phyloP scores from a whole-genome alignment of 495 filamentous ascomycete species.

The Acidomyces sp. region DNA sequence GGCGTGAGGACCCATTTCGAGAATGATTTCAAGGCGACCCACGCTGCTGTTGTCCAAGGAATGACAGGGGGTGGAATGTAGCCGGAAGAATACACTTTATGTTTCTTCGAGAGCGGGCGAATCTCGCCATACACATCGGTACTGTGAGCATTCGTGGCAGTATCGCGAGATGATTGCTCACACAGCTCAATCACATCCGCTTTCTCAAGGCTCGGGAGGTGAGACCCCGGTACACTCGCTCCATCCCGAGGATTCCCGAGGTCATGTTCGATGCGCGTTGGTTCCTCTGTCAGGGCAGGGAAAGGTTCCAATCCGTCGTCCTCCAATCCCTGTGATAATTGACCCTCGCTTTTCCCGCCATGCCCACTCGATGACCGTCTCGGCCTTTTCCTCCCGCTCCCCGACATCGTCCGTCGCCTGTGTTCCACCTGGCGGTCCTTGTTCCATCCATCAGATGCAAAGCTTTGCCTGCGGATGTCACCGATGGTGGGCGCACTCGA shows the following conservation, averaged over 20 bases:
- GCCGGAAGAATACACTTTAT: slow-evolving; percentile 38
- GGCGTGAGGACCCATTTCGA: slow-evolving; percentile 53
- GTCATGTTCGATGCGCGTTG: slow-evolving; percentile 6
- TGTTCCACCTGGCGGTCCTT: slow-evolving; percentile 22
- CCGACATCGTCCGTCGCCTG: slow-evolving; percentile 14
- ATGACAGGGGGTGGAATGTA: slow-evolving; percentile 61
- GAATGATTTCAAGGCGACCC: slow-evolving; percentile 42
- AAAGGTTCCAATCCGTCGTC: slow-evolving; percentile 15
- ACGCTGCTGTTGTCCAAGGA: slow-evolving; percentile 38
- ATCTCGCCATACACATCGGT: slow-evolving; percentile 2
- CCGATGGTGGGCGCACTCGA: slow-evolving; percentile 32
- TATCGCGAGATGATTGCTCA: too few relatives aligned
- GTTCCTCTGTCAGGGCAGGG: slow-evolving; percentile 17
- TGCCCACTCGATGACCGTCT: slow-evolving; percentile 8
- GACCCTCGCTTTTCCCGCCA: slow-evolving; percentile 13
- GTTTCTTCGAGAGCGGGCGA: background rate
- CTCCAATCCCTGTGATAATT: slow-evolving; percentile 3
- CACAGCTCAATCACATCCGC: too few relatives aligned
- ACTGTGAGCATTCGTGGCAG: background rate
- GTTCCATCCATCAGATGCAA: slow-evolving; percentile 31
- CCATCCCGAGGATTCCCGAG: too few relatives aligned
- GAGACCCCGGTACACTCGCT: background rate
- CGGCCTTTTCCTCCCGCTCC: slow-evolving; percentile 2
- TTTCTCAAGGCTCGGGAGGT: background rate
- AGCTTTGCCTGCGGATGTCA: slow-evolving; percentile 33